Conservation (phyloP, 2,329 filamentous ascomycete genomes). For the Zymoseptoria ardabiliae region DNA sequence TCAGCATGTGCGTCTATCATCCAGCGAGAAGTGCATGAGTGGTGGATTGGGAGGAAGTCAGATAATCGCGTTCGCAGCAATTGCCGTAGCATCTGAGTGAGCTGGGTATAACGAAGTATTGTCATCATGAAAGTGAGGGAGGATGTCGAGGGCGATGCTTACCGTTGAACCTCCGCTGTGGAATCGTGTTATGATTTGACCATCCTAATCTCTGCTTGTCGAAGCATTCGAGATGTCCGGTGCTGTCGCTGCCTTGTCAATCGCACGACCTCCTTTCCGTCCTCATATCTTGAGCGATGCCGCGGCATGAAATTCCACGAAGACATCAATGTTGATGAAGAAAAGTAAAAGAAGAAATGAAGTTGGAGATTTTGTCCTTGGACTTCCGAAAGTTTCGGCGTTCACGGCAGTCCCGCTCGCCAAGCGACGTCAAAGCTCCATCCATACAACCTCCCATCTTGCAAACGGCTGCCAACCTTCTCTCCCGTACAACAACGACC, state of each 20-base stretch:
- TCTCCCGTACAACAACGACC: not conserved
- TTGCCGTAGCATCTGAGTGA: constrained; percentile 9
- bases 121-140: constrained; percentile 1
- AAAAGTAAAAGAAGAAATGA: not conserved
- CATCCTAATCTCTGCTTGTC: not conserved
- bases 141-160: not conserved
- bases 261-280: no score
- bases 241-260: no score
- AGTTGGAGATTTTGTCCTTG: not conserved
- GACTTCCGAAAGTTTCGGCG: not conserved
- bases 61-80: constrained; percentile 7
- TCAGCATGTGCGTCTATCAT: not conserved
- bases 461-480: not conserved
- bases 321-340: not conserved
- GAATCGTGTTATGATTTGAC: not conserved
- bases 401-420: no score
- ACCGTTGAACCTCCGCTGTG: not conserved
- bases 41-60: not conserved
- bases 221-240: no score
- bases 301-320: no score
- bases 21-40: not conserved
- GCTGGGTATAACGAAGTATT: constrained; percentile 8
- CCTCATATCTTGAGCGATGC: no score
- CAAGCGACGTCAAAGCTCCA: not conserved
- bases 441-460: not conserved